Base-by-base conservation (phyloP, 139 green algal genomes). In the Eudorina sp. region DNA sequence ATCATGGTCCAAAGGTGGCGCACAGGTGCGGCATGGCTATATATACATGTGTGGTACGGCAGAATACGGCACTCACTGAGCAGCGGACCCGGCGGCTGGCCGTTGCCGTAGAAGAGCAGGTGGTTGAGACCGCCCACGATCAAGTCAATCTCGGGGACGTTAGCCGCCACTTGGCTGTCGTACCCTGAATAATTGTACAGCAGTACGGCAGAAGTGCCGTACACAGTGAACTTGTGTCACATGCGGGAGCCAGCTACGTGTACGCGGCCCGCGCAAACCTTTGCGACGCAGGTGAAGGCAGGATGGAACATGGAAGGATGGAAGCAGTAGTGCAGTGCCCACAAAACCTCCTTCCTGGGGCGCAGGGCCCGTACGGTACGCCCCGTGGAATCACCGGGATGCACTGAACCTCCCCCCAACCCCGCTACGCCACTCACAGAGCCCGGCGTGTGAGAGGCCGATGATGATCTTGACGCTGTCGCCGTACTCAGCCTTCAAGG, bases 81-180 rank as follows among this genome's bases (percentile, higher is more conserved):
- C 34, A 9, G 31, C 34, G 77, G 77, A 0, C 77, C 77, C 1
- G n/a, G 31, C 14, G 23, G 43, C 0, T 16, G 60, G 46, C 77
- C 88, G 48, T 78, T 46, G 64, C 29, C 58, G 51, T 86, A 93
- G 34, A 94, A 41, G 55, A 94, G 92, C 38, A 46, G 64, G 76
- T 94, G 91, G 73, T 84, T 88, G 43, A 93, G 84, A 25, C 84
- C 89, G 38, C 91, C 89, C 41, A 94, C 79, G 43, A 94, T 89
- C 27, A 92, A 14, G 64, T 93, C 89, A 0, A 92, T 34, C 18
- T 72, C 89, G 9, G 27, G 27, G 7, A 90, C 53, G 0, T 27
- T 14, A 7, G 21, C 27, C 1, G 88, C 86, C 51, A 92, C 36
- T 48, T 55, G 4, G 34, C 19, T 21, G 76, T 92, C 78, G 1